Evolutionary conservation across 2,329 filamentous ascomycete genomes (phyloP).

Genomic region (Parafenestella ontariensis): DNA sequence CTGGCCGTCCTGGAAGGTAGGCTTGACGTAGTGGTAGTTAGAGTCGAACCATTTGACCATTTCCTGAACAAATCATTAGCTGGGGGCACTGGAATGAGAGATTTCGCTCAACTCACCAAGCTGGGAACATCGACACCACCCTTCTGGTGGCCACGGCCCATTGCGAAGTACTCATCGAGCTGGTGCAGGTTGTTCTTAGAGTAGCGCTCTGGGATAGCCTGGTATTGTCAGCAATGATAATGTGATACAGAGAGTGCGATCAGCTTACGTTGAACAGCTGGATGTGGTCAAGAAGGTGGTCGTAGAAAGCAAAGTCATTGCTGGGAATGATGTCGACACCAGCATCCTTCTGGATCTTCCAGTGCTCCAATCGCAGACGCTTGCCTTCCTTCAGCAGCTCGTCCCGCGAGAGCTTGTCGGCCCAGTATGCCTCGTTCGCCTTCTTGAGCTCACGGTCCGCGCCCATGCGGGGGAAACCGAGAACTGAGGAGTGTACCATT

Average conservation of each 20-base stretch:
- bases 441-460: slow-evolving; percentile 99
- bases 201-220: slow-evolving; percentile 94
- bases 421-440: slow-evolving; percentile 98
- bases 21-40: slow-evolving; percentile 99
- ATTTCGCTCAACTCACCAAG: slow-evolving; percentile 60
- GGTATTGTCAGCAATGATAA: slow-evolving; percentile 23
- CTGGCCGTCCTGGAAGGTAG: slow-evolving; percentile 96
- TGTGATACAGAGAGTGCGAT: slow-evolving; percentile 22
- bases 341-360: slow-evolving; percentile 99
- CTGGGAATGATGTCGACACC: slow-evolving; percentile 97
- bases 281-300: slow-evolving; percentile 97
- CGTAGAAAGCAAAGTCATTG: slow-evolving; percentile 99
- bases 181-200: slow-evolving; percentile 84
- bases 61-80: slow-evolving; percentile 63
- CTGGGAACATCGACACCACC: slow-evolving; percentile 88
- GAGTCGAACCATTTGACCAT: slow-evolving; percentile 99
- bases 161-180: slow-evolving; percentile 98
- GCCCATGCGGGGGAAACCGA: slow-evolving; percentile 99
- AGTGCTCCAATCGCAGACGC: slow-evolving; percentile 94
- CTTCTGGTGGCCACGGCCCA: slow-evolving; percentile 99
- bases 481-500: slow-evolving; percentile 71
- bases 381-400: slow-evolving; percentile 95
- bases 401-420: slow-evolving; percentile 88
- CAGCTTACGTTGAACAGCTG: slow-evolving; percentile 88
- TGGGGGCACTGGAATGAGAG: background rate